A percentile compares a stretch with the other conserved stretches of the same genome.
Conservation (phyloP, 495 filamentous ascomycete genomes). For the Xylaria venustula region DNA sequence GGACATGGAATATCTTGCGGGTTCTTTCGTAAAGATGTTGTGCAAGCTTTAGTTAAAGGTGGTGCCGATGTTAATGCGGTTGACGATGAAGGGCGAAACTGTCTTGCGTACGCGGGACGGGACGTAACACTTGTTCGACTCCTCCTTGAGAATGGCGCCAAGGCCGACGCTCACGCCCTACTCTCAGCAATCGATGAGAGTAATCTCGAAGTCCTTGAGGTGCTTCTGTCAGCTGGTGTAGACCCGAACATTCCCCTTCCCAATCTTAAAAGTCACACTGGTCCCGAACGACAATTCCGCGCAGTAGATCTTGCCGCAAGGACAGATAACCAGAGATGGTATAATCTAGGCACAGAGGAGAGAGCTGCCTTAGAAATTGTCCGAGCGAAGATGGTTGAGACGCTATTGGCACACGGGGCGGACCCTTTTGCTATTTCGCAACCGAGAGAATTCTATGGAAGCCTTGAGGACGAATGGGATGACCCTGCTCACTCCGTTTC, state of each 20-base stretch:
- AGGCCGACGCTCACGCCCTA: background rate
- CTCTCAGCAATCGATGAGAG: slow-evolving; percentile 25
- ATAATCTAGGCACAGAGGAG: background rate
- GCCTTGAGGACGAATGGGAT: background rate
- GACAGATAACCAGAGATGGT: background rate
- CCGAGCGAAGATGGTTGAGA: slow-evolving; percentile 39
- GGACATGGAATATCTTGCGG: background rate
- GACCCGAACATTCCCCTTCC: background rate
- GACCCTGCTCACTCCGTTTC: too few relatives aligned
- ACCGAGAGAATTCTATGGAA: background rate
- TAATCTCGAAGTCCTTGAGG: slow-evolving; percentile 16
- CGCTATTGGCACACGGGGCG: slow-evolving; percentile 24
- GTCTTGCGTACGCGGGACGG: slow-evolving; percentile 14
- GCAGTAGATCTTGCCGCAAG: background rate
- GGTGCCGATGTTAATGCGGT: slow-evolving; percentile 40
- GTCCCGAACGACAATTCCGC: background rate
- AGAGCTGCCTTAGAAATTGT: slow-evolving; percentile 26
- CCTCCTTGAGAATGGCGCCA: background rate
- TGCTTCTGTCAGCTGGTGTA: background rate
- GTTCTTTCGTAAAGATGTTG: slow-evolving; percentile 24
- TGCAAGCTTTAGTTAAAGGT: slow-evolving; percentile 28
- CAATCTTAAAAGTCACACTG: background rate
- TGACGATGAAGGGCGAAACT: slow-evolving; percentile 21
- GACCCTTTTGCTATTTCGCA: slow-evolving; percentile 11
- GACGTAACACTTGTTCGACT: background rate